These are phyloP conservation scores for Fimicolochytrium jonesii DNA, from an alignment of 192 early-diverging fungal species.

Conservation along the genomic window DNA sequence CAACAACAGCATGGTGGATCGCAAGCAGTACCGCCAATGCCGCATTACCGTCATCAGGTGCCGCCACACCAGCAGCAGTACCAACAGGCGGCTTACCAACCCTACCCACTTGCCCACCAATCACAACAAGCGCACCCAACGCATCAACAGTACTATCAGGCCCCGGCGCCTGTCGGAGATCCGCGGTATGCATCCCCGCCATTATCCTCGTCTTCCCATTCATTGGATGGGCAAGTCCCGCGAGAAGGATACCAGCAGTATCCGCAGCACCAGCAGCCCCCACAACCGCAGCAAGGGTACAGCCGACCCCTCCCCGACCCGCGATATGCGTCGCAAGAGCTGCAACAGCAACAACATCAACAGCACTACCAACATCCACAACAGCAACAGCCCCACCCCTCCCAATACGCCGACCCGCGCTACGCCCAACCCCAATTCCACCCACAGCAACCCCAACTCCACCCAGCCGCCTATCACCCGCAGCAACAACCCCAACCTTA, in stretches of 20 bases:
- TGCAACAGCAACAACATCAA: not conserved
- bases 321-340: not conserved
- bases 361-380: not conserved
- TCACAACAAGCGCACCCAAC: conserved; percentile 1
- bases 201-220: not conserved
- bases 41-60: too few relatives aligned
- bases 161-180: not conserved
- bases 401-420: too few relatives aligned
- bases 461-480: not conserved
- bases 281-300: not conserved
- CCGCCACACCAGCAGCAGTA: not conserved
- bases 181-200: not conserved
- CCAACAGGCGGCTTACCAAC: not conserved
- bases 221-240: not conserved
- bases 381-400: not conserved
- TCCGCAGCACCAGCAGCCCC: not conserved
- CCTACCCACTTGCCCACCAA: not conserved
- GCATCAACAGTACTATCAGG: not conserved
- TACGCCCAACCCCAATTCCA: too few relatives aligned
- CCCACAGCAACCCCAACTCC: too few relatives aligned
- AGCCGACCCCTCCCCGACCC: not conserved
- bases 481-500: conserved; percentile 1
- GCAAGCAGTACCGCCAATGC: too few relatives aligned
- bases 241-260: not conserved
- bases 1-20: too few relatives aligned